These are phyloP conservation scores for Xylaria sp. DNA, from an alignment of 2,329 filamentous ascomycete species.

Conservation along the genomic window DNA sequence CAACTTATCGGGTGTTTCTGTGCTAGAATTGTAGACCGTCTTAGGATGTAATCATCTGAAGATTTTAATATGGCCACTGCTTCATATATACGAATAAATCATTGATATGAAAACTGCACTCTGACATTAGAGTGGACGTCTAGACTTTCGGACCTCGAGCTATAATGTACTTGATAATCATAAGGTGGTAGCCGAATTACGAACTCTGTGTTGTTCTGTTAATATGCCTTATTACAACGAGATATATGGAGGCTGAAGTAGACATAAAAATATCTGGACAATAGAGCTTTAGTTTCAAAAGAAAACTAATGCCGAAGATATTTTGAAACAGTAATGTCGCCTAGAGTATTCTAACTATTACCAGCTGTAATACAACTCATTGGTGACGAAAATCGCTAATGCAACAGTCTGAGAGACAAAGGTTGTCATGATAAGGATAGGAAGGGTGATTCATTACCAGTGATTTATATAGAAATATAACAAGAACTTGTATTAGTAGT, in stretches of 20 bases:
- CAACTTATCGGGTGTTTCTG: background rate
- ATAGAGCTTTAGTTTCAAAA: background rate
- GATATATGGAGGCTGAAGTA: background rate
- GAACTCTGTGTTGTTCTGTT: background rate
- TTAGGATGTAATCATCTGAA: too few species aligned
- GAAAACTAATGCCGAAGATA: too few species aligned
- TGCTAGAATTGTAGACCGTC: too few species aligned
- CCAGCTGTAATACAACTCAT: too few species aligned
- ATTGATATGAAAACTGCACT: background rate
- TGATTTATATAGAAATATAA: too few species aligned
- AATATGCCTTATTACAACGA: background rate
- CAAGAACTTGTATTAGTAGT: too few species aligned
- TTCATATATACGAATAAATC: background rate
- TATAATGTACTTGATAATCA: background rate
- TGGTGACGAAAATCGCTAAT: too few species aligned
- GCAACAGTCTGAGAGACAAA: too few species aligned
- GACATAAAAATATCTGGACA: background rate
- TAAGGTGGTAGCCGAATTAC: background rate
- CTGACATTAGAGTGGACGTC: background rate
- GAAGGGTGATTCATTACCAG: too few species aligned
- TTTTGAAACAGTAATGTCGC: too few species aligned
- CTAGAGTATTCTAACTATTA: too few species aligned
- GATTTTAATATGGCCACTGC: background rate
- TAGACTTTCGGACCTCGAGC: background rate
- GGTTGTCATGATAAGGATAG: too few species aligned